Conservation (phyloP, 495 filamentous ascomycete genomes). For the Alectoria sarmentosa region DNA sequence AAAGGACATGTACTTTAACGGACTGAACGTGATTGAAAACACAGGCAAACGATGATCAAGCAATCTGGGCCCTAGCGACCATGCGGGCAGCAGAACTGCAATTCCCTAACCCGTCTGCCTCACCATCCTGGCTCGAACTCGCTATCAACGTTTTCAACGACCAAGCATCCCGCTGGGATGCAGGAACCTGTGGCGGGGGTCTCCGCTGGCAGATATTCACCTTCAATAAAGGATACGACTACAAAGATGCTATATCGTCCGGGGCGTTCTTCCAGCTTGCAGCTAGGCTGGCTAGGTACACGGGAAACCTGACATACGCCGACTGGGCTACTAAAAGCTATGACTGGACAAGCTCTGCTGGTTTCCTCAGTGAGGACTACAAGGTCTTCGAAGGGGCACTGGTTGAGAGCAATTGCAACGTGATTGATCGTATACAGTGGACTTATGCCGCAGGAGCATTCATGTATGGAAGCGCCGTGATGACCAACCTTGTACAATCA, state of each 20-base stretch:
- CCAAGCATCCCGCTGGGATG: conserved; percentile 62
- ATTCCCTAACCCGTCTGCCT: conserved; percentile 50
- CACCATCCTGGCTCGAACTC: conserved; percentile 53
- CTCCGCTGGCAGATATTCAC: conserved; percentile 80
- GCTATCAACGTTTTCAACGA: conserved; percentile 57
- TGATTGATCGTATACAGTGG: conserved; percentile 61
- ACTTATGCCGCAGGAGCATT: conserved; percentile 70
- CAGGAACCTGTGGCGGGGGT: conserved; percentile 61
- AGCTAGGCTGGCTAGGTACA: conserved; percentile 66
- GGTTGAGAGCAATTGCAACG: conserved; percentile 48
- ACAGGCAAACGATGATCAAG: conserved; percentile 52
- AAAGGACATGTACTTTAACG: neutral
- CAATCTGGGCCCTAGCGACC: conserved; percentile 72
- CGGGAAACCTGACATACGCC: conserved; percentile 67
- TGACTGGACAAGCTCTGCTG: conserved; percentile 57
- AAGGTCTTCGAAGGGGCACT: conserved; percentile 62
- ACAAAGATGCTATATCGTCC: conserved; percentile 75
- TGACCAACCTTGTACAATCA: conserved; percentile 60
- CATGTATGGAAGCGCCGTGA: conserved; percentile 64
- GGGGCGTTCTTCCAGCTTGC: conserved; percentile 77
- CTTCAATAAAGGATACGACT: conserved; percentile 74
- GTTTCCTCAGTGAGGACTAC: conserved; percentile 47
- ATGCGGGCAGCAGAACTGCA: conserved; percentile 68
- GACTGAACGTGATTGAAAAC: conserved; percentile 27
- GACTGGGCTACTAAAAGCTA: conserved; percentile 67